Percentiles rank a stretch among this genome's conserved stretches.
These are phyloP conservation scores for Pulveroboletus frians DNA, from an alignment of 768 basidiomycete genomes.

Conservation along the genomic window DNA sequence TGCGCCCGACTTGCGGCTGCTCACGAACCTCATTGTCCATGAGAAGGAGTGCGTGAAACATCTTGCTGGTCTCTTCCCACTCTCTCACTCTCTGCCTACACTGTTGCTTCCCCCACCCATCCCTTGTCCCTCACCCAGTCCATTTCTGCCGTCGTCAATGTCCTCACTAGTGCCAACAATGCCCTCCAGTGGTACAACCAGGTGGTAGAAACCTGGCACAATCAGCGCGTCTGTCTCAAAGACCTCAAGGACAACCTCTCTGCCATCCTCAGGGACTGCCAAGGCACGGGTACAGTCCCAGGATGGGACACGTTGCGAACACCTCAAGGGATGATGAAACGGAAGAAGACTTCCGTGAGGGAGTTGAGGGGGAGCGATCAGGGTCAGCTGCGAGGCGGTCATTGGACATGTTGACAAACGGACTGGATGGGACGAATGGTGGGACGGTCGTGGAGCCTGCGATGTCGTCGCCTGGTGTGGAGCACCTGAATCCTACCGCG, in stretches of 20 bases:
- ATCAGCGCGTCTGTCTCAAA: slow-evolving; percentile 55
- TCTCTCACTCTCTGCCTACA: slow-evolving; percentile 68
- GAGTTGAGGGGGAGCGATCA: no score
- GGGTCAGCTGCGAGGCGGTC: no score
- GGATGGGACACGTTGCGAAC: no score
- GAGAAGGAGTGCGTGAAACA: slow-evolving; percentile 72
- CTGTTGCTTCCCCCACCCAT: slow-evolving; percentile 52
- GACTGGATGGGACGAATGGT: no score
- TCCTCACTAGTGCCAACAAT: slow-evolving; percentile 61
- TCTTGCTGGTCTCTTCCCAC: slow-evolving; percentile 47
- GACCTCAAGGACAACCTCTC: slow-evolving; percentile 44
- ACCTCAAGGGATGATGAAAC: no score
- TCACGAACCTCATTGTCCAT: slow-evolving; percentile 58
- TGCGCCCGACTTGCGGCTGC: slow-evolving; percentile 66
- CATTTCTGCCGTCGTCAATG: slow-evolving; percentile 43
- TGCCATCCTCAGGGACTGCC: no score
- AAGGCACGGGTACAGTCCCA: no score
- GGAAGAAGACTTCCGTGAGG: no score
- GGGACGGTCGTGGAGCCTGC: no score
- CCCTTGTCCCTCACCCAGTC: slow-evolving; percentile 11
- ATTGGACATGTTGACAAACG: no score
- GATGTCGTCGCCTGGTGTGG: no score
- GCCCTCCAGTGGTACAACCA: slow-evolving; percentile 57
- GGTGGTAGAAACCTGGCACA: slow-evolving; percentile 62
- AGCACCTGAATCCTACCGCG: no score